Conservation (phyloP, 345 rosid genomes). For the Cardamine resedifolia region DNA sequence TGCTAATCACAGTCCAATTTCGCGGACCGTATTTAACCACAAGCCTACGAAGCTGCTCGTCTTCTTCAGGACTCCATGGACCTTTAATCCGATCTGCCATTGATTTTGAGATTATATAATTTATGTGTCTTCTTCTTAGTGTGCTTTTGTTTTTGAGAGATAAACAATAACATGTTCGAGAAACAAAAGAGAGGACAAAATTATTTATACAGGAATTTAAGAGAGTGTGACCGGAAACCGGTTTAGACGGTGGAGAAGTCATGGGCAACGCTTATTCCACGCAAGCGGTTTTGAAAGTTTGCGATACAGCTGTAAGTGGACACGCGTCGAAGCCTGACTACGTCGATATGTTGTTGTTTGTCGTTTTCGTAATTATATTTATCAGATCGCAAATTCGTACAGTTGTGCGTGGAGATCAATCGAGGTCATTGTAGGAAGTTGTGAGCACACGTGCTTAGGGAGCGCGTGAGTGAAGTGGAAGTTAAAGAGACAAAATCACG, state of each 20-base stretch:
- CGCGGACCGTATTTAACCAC: conserved; percentile 78
- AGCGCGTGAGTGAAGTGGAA: conserved; percentile 1
- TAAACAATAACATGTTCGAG: conserved; percentile 5
- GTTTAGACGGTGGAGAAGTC: conserved; percentile 47
- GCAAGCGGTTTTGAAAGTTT: conserved; percentile 59
- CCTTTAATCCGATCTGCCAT: conserved; percentile 84
- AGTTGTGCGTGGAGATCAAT: conserved; percentile 28
- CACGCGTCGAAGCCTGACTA: conserved; percentile 59
- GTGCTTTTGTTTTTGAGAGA: not conserved
- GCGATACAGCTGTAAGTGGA: conserved; percentile 80
- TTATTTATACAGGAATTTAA: conserved; percentile 19
- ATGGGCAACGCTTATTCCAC: conserved; percentile 58
- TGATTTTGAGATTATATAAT: not conserved
- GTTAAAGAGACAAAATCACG: conserved; percentile 38
- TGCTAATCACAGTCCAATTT: conserved; percentile 92
- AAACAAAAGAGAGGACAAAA: conserved; percentile 21
- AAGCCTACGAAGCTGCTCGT: conserved; percentile 65
- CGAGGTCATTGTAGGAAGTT: not conserved
- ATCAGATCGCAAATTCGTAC: not conserved
- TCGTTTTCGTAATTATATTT: conserved; percentile 28
- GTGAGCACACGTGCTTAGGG: not conserved
- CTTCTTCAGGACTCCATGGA: conserved; percentile 97
- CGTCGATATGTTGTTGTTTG: conserved; percentile 33
- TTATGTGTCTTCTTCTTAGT: not conserved
- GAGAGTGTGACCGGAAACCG: conserved; percentile 20